Evolutionary conservation across 2,329 filamentous ascomycete species (phyloP).

Genomic region (Dactylellina cionopaga): DNA sequence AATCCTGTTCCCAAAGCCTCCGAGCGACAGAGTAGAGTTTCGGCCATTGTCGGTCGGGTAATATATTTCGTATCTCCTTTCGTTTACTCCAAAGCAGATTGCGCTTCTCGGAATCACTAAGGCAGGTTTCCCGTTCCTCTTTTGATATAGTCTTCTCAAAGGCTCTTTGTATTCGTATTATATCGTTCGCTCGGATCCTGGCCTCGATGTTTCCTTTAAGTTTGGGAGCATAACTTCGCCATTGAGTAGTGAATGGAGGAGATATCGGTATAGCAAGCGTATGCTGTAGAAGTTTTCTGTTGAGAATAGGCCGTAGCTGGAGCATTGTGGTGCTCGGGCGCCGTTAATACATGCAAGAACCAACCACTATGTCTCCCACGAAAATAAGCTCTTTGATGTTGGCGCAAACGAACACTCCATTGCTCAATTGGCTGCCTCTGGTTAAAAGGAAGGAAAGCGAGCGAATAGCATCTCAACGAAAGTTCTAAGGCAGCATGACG

Average conservation of each 20-base stretch:
- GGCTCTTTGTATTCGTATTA: conserved; percentile 19
- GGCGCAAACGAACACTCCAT: too few species aligned
- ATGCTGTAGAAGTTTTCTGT: too few species aligned
- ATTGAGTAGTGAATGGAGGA: neutral
- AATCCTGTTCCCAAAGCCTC: conserved; percentile 21
- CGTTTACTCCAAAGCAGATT: conserved; percentile 28
- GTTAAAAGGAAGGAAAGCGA: too few species aligned
- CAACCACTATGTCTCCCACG: too few species aligned
- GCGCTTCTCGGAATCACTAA: conserved; percentile 5
- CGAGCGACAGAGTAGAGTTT: conserved; percentile 20
- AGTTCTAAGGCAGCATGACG: too few species aligned
- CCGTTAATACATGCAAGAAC: too few species aligned
- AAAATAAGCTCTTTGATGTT: too few species aligned
- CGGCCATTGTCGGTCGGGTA: conserved; percentile 6
- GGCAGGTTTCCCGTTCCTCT: conserved; percentile 2
- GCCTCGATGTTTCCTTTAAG: neutral
- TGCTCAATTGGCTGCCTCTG: too few species aligned
- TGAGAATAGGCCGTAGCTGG: too few species aligned
- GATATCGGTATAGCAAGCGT: too few species aligned
- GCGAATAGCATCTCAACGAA: too few species aligned
- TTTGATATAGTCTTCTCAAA: neutral
- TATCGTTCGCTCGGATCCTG: neutral
- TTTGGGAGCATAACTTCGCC: neutral
- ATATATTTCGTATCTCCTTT: neutral
- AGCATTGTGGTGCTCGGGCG: too few species aligned